Evolutionary conservation across 805 yeast species (phyloP).

Genomic region (Starmerella cellae): DNA sequence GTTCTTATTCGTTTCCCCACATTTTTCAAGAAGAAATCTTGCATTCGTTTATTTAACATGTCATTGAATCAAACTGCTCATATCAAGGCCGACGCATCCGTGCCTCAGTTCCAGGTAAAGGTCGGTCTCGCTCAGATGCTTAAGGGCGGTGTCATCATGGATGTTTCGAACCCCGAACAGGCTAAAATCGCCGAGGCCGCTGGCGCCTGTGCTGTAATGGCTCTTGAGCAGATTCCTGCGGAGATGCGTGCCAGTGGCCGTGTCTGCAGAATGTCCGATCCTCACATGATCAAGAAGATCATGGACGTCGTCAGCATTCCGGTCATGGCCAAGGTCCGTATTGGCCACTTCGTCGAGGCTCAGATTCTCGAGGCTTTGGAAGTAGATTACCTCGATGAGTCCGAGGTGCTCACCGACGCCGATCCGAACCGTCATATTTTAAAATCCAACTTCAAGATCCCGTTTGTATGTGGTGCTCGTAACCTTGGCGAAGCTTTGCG

Average conservation of each 20-base stretch:
- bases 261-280: slow-evolving; percentile 79
- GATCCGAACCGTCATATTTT: slow-evolving; percentile 53
- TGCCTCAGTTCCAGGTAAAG: slow-evolving; percentile 36
- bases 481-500: slow-evolving; percentile 72
- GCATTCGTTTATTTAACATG: neutral
- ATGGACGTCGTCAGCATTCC: slow-evolving; percentile 43
- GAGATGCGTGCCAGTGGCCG: slow-evolving; percentile 73
- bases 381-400: slow-evolving; percentile 71
- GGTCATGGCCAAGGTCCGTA: slow-evolving; percentile 78
- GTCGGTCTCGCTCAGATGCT: slow-evolving; percentile 79
- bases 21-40: too few relatives aligned
- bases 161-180: slow-evolving; percentile 65
- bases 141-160: slow-evolving; percentile 42
- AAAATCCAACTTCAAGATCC: slow-evolving; percentile 49
- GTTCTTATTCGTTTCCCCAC: too few relatives aligned
- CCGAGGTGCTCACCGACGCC: slow-evolving; percentile 75
- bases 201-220: slow-evolving; percentile 87
- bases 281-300: slow-evolving; percentile 60
- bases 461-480: slow-evolving; percentile 76
- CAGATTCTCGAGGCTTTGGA: slow-evolving; percentile 59
- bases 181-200: slow-evolving; percentile 69
- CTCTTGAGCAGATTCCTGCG: slow-evolving; percentile 71
- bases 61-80: slow-evolving; percentile 1
- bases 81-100: neutral
- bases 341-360: slow-evolving; percentile 74